Conservation (phyloP, 1,139 yeast species). For the Pneumocystis carinii region DNA sequence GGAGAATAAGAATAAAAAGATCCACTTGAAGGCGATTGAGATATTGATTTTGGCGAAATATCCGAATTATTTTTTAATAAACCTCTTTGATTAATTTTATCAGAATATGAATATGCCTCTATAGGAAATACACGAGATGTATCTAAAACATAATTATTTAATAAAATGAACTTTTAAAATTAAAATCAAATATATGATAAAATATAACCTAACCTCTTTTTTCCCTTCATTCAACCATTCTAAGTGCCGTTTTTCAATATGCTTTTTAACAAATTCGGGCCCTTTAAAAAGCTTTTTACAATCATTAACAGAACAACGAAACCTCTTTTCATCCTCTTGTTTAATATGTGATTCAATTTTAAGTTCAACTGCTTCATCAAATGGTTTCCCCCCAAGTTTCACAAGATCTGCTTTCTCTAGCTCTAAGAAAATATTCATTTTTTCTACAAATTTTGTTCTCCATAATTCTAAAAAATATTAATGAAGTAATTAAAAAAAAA, state of each 20-base stretch:
- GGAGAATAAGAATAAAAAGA: neutral
- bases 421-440: conserved; percentile 11
- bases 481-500: neutral
- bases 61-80: neutral
- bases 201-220: conserved; percentile 10
- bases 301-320: conserved; percentile 15
- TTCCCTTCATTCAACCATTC: conserved; percentile 14
- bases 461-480: conserved; percentile 1
- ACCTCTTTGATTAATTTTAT: neutral
- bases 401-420: conserved; percentile 12
- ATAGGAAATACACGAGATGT: neutral
- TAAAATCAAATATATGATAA: conserved; percentile 13
- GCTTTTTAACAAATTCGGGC: conserved; percentile 16
- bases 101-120: neutral
- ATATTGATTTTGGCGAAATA: neutral
- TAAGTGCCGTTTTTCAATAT: conserved; percentile 16
- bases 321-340: conserved; percentile 15
- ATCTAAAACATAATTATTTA: neutral
- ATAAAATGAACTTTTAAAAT: neutral
- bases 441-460: conserved; percentile 2
- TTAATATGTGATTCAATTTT: conserved; percentile 12
- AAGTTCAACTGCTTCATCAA: conserved; percentile 9
- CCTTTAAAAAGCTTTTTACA: conserved; percentile 17
- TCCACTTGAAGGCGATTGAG: neutral
- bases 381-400: conserved; percentile 13